Percentiles rank a stretch among this genome's conserved stretches.
These are phyloP conservation scores for Rhodotorula diobovata DNA, from an alignment of 768 basidiomycete species.

Conservation along the genomic window DNA sequence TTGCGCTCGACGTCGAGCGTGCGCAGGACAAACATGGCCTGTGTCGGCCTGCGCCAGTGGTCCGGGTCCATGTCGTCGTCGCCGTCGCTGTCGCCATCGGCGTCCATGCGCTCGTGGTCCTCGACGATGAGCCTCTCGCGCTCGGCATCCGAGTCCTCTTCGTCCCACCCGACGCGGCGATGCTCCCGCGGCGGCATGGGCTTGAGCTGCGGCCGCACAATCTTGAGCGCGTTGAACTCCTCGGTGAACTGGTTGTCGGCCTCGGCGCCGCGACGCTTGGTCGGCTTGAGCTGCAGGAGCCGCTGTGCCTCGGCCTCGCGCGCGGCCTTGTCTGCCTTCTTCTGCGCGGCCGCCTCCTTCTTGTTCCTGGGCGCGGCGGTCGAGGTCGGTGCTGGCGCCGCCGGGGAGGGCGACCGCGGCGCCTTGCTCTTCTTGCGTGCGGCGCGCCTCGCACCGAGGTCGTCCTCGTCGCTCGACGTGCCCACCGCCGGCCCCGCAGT, in stretches of 20 bases:
- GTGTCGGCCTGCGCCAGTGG: constrained; percentile 24
- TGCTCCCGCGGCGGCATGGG: constrained; percentile 17
- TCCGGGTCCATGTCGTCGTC: constrained; percentile 32
- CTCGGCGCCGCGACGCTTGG: constrained; percentile 22
- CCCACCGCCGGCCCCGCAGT: not conserved
- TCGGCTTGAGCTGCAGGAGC: constrained; percentile 32
- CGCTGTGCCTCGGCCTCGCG: constrained; percentile 11
- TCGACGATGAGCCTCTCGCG: constrained; percentile 13
- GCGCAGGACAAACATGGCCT: constrained; percentile 33
- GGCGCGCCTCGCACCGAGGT: not conserved
- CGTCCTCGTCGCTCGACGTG: constrained; percentile 4
- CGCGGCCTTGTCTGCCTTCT: constrained; percentile 35
- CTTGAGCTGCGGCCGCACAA: constrained; percentile 25
- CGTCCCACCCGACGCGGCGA: constrained; percentile 25
- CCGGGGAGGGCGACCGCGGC: not conserved
- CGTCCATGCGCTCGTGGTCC: constrained; percentile 15
- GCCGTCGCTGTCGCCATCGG: not conserved
- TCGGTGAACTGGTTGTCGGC: constrained; percentile 32
- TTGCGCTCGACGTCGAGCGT: constrained; percentile 20
- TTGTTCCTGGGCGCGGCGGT: constrained; percentile 3
- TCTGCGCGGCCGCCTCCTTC: constrained; percentile 29
- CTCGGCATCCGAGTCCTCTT: constrained; percentile 34
- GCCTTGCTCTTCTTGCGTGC: constrained; percentile 9
- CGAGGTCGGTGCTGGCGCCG: not conserved
- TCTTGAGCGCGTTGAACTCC: constrained; percentile 40